Evolutionary conservation across 805 yeast species (phyloP), one percentile per base, ranked within the genome.

Genomic region (Nakazawaea populi): DNA sequence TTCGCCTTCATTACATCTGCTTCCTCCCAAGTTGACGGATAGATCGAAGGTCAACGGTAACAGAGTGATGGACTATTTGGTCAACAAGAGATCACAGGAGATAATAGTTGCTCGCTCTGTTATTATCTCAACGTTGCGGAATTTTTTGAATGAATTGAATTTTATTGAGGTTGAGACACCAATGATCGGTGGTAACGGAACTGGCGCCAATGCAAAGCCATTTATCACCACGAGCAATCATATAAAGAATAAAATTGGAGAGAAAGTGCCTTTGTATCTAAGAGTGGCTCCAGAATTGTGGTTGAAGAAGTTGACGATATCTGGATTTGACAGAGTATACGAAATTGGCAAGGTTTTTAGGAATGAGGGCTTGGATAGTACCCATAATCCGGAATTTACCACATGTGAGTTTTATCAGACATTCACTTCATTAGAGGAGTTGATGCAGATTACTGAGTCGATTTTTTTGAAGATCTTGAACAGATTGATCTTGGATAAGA

Each of bases 241-340:
- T 31, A 48, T 73, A 52, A 59, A 67, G 29, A 70, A 68, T 18
- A 54, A 54, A 1, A 60, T 57, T 3, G 61, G 52, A 9, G 51
- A 54, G 8, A 54, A 55, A 2, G 47, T 60, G 1, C 68, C 70
- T 10, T 66, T 89, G 7, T 83, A 79, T 49, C 65, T 94, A 43
- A 70, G 99, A 42, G 92, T 94, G 2, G 97, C 99, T 0, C 99
- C 99, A 0, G 99, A 92, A 61, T 69, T 94, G 38, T 94, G 97
- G 97, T 75, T 94, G 50, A 94, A 94, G 62, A 77, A 87, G 56
- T 68, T 94, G 47, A 78, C 90, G 2, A 82, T 92, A 35, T 76
- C 88, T 6, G 99, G 99, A 1, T 81, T 91, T 60, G 96, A 91
- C 57, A 81, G 79, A 56, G 84, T 94, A 2, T 94, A 80, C 65